phyloP scores from a whole-genome alignment of 139 green algal genomes.

The Chlorella sp. region DNA sequence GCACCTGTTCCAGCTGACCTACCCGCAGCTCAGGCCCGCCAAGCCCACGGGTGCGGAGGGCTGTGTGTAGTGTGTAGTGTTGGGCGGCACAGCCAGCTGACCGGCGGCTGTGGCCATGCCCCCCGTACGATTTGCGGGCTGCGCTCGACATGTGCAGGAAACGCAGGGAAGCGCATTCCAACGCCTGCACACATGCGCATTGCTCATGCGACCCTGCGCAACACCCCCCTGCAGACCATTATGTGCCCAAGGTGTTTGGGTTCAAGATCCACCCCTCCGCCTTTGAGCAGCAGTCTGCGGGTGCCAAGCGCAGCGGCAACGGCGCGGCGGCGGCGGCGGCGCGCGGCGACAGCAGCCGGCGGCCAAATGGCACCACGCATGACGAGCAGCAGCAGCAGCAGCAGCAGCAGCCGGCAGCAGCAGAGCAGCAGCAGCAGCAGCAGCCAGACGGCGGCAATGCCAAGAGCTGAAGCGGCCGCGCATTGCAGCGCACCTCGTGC shows the following conservation, averaged over 20 bases:
- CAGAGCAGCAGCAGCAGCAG: slow-evolving; percentile 11
- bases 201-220: neutral
- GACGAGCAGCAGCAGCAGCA: neutral
- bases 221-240: slow-evolving; percentile 39
- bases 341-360: slow-evolving; percentile 14
- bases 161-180: no score
- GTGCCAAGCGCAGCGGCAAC: slow-evolving; percentile 2
- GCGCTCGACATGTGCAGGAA: no score
- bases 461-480: neutral
- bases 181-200: no score
- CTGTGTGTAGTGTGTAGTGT: no score
- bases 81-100: no score
- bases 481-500: no score
- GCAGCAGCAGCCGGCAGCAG: neutral
- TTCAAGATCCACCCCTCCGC: slow-evolving; percentile 86
- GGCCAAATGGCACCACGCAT: neutral
- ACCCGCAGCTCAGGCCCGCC: slow-evolving; percentile 73
- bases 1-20: slow-evolving; percentile 96
- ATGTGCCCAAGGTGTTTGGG: slow-evolving; percentile 94
- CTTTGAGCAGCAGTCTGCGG: slow-evolving; percentile 16
- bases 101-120: no score
- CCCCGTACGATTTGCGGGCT: no score
- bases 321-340: slow-evolving; percentile 4
- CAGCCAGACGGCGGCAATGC: neutral
- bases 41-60: slow-evolving; percentile 46